Evolutionary conservation across 805 yeast genomes (phyloP), one percentile per base, ranked within the genome.

Genomic region (Barnettozyma pratensis): DNA sequence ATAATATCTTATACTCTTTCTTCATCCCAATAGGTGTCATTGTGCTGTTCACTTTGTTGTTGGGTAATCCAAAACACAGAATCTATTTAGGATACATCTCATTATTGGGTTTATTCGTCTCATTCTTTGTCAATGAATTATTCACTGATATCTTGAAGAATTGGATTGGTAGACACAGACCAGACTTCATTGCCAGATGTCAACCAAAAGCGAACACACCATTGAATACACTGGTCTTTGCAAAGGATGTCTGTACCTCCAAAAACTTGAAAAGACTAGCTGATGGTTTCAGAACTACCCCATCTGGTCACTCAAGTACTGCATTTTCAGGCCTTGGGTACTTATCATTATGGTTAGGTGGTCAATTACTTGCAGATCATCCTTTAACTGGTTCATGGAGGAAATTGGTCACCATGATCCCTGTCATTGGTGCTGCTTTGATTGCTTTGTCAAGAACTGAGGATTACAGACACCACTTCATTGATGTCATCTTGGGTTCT

Each of bases 381-480:
- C 71, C 74, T 10, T 58, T 65, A 44, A 70, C 74, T 19, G 86
- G 91, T 2, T 72, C 80, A 1, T 83, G 89, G 87, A 77, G 91
- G 61, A 69, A 77, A 41, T 54, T 77, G 3, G 60, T 83, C 3
- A 68, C 81, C 1, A 60, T 69, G 8, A 47, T 75, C n/a, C 94
- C 94, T 3, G 60, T 76, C 1, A 57, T 88, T 5, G 75, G 85
- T 6, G 97, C 98, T 0, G 60, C 77, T 1, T 73, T 83, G 54
- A 82, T 92, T 56, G 98, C 97, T 0, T 66, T 87, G 41, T 81
- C 94, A 37, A 77, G 99, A 58, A 87, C 96, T 1, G 85, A 86
- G 59, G 99, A 92, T 67, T 91, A 91, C 67, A 76, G 97, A 63
- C 99, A 92, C 62, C 98, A 92, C 67, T 89, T 87, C 61, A 71